A percentile compares a stretch with the other conserved stretches of the same genome.
These are phyloP conservation scores for Porphyra umbilicalis DNA, from an alignment of 31 red algal species.

Conservation along the genomic window DNA sequence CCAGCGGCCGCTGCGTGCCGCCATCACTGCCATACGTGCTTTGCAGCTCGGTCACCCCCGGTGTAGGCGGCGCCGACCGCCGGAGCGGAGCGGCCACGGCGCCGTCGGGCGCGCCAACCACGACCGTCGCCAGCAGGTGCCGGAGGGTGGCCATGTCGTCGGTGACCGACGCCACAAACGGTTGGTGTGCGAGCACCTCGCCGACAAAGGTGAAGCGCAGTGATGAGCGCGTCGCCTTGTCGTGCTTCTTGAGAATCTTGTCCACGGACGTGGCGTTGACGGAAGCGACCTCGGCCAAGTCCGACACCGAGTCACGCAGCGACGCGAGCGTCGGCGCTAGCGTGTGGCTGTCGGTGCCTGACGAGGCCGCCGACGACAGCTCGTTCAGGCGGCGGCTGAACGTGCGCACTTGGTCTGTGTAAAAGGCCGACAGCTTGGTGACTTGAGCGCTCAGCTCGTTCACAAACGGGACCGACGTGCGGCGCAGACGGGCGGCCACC, in stretches of 20 bases:
- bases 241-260: neutral
- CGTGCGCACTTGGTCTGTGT: neutral
- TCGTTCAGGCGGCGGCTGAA: neutral
- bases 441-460: neutral
- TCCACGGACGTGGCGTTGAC: neutral
- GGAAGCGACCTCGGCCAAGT: neutral
- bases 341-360: neutral
- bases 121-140: neutral
- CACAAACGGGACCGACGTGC: neutral
- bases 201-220: neutral
- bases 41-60: neutral
- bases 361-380: neutral
- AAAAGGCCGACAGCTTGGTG: neutral
- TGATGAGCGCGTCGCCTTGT: neutral
- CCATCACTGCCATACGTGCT: neutral
- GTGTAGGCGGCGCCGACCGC: neutral
- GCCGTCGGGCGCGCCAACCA: neutral
- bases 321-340: neutral
- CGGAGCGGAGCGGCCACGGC: neutral
- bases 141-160: neutral
- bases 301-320: neutral
- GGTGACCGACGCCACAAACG: neutral
- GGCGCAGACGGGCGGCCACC: neutral
- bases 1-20: neutral
- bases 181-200: neutral